A percentile compares a stretch with the other conserved stretches of the same genome.
Conservation (phyloP, 495 filamentous ascomycete species). For the Penicillium antarcticum region DNA sequence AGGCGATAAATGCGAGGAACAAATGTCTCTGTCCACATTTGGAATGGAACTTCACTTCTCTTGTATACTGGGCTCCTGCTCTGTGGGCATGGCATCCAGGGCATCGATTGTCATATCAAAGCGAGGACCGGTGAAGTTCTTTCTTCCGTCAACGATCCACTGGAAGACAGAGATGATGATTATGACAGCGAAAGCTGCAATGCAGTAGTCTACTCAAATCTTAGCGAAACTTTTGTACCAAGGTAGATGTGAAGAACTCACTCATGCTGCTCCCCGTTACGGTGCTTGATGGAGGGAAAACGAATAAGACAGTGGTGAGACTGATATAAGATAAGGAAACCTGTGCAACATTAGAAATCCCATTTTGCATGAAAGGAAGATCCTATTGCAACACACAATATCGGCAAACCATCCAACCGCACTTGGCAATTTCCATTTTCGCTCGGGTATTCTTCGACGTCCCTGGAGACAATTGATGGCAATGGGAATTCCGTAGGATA, state of each 20-base stretch:
- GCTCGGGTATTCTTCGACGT: constrained; percentile 54
- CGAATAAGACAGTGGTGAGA: constrained; percentile 68
- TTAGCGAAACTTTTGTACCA: too few relatives aligned
- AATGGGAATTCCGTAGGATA: constrained; percentile 70
- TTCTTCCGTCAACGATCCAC: constrained; percentile 66
- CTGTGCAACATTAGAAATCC: constrained; percentile 20
- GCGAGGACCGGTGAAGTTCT: constrained; percentile 61
- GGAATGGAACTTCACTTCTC: constrained; percentile 12
- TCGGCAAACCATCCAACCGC: constrained; percentile 60
- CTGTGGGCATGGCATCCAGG: constrained; percentile 2
- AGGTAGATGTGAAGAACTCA: constrained; percentile 20
- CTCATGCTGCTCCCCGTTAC: constrained; percentile 68
- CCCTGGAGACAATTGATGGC: constrained; percentile 61
- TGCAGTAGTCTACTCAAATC: constrained; percentile 51
- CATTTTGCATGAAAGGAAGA: constrained; percentile 16
- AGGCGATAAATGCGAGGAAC: too few relatives aligned
- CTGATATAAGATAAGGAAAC: constrained; percentile 61
- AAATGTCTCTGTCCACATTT: too few relatives aligned
- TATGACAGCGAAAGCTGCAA: constrained; percentile 68
- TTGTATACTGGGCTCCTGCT: background rate
- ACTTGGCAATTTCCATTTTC: constrained; percentile 56
- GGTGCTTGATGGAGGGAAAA: constrained; percentile 64
- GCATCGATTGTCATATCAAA: constrained; percentile 33
- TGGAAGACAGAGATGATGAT: constrained; percentile 59
- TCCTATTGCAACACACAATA: constrained; percentile 35